Base-by-base conservation (phyloP, 306 rosid species). In the Vicia villosa region DNA sequence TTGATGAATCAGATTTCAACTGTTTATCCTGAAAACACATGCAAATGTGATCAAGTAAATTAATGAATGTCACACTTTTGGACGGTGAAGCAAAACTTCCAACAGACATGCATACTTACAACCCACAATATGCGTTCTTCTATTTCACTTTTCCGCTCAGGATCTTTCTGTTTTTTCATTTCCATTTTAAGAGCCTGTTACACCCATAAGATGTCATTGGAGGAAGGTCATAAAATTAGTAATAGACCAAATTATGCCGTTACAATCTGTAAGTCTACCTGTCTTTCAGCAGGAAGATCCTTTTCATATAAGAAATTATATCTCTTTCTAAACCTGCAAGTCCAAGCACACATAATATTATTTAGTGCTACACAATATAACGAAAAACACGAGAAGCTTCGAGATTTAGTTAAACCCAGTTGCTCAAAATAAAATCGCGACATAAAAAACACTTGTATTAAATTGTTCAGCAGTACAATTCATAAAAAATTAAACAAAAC, bases 321-420 rank as follows among this genome's bases (percentile, higher is more conserved):
- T 81, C 93, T 83, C 82, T 87, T 86, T 80, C 80, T 93, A 77
- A 82, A 86, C 85, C 97, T 90, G 91, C 65, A 69, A 84, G 75
- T 69, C 68, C 61, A 76, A 62, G 36, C 7, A 71, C 6, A 14
- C 11, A 64, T 55, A 52, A 63, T 8, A 41, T 7, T 28, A 16
- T 61, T 46, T 13, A 34, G 9, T 34, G 57, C 32, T 38, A 43
- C 43, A 68, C 19, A 56, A 19, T 50, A 65, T 37, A 4, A 19
- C 11, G 3, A 4, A 24, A 70, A 63, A 32, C 56, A 28, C 59
- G 52, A 66, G 30, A 70, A 63, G 28, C 22, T 24, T 54, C 38
- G 34, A 60, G 12, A 70, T 49, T 62, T 58, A 38, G 22, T 45
- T 17, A 36, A 79, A 67, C 37, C 5, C 28, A 63, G 13, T 43